Conservation (phyloP, 2,329 filamentous ascomycete genomes). For the Madurella fahalii region DNA sequence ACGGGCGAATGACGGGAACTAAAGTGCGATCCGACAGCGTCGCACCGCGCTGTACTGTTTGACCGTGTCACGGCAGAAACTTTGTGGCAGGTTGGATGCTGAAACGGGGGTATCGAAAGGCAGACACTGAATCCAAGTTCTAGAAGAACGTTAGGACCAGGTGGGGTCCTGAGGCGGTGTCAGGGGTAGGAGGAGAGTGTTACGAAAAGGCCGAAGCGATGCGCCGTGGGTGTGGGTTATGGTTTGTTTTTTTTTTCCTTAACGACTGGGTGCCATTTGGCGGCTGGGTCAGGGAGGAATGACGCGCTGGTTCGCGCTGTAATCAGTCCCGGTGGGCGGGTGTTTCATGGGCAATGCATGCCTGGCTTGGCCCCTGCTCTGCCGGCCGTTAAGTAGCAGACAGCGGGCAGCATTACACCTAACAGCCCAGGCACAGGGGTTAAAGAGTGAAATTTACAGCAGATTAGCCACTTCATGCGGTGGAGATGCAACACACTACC, state of each 20-base stretch:
- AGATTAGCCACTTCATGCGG: slow-evolving; percentile 12
- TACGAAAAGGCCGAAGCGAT: background rate
- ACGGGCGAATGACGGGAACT: background rate
- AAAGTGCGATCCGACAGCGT: slow-evolving; percentile 1
- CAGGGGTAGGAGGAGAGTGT: slow-evolving; percentile 8
- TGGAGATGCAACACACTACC: background rate
- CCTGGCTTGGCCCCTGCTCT: slow-evolving; percentile 10
- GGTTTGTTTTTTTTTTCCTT: background rate
- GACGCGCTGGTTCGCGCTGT: slow-evolving; percentile 23
- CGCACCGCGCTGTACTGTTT: background rate
- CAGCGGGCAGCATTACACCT: slow-evolving; percentile 12
- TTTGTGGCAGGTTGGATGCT: background rate
- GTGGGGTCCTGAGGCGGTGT: slow-evolving; percentile 13
- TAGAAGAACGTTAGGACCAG: slow-evolving; percentile 1
- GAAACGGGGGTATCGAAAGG: slow-evolving; percentile 8
- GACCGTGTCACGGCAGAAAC: slow-evolving; percentile 4
- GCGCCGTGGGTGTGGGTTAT: background rate
- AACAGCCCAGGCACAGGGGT: slow-evolving; percentile 6
- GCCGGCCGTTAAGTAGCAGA: slow-evolving; percentile 16
- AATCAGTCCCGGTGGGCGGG: slow-evolving; percentile 12
- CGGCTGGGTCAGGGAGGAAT: slow-evolving; percentile 18
- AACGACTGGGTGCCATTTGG: slow-evolving; percentile 12
- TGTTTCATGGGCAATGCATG: slow-evolving; percentile 19
- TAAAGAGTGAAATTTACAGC: slow-evolving; percentile 11
- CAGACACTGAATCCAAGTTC: background rate